Conservation (phyloP, 2,329 filamentous ascomycete species). For the Fusarium falciforme region DNA sequence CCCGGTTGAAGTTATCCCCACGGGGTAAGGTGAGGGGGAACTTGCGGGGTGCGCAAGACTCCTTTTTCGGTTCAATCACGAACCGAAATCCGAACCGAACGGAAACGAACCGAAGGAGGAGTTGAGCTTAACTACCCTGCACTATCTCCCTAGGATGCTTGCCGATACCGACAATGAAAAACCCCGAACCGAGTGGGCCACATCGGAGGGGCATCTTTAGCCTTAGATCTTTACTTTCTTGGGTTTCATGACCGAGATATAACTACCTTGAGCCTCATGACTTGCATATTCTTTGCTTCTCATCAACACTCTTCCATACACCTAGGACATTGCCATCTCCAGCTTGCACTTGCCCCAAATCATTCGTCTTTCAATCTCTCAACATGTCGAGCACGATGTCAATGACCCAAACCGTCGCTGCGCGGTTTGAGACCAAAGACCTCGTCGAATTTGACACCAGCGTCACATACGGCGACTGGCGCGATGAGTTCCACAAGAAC, state of each 20-base stretch:
- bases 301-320: constrained; percentile 16
- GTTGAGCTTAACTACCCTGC: not conserved
- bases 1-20: constrained; percentile 16
- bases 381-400: constrained; percentile 26
- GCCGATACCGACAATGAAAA: not conserved
- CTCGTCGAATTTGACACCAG: constrained; percentile 36
- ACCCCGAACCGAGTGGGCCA: not conserved
- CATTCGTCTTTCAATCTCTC: not conserved
- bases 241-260: constrained; percentile 16
- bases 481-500: constrained; percentile 39
- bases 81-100: not conserved
- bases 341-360: not conserved
- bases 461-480: constrained; percentile 34
- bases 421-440: constrained; percentile 38
- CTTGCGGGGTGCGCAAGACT: constrained; percentile 19
- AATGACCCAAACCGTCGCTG: constrained; percentile 33
- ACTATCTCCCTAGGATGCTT: not conserved
- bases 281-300: constrained; percentile 7
- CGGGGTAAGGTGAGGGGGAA: constrained; percentile 24
- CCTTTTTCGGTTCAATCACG: not conserved
- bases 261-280: constrained; percentile 33
- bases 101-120: not conserved
- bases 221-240: constrained; percentile 2
- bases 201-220: not conserved
- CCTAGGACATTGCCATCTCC: not conserved